Base-by-base conservation (phyloP, 164 flowering plant genomes). In the Berberis vulgaris region DNA sequence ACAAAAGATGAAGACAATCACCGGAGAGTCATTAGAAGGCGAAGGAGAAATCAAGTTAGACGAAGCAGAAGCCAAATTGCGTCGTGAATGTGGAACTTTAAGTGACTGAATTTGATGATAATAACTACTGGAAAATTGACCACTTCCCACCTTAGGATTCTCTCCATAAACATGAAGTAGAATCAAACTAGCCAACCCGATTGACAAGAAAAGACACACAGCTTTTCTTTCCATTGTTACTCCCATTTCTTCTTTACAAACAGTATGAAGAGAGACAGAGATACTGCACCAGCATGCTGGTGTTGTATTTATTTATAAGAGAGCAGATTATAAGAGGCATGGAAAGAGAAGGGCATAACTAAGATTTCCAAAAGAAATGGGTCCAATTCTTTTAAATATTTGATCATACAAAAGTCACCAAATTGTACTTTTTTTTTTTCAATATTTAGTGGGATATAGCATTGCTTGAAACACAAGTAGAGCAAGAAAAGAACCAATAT, bases 11-110 rank as follows among this genome's bases (percentile, higher is more conserved):
- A 70, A 1, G 13, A 41, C 0, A 59, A 7, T 57, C 62, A 76
- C 80, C 73, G 66, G 47, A 4, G 74, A 69, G 6, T 45, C 26
- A 43, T 45, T 12, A 5, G 44, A 26, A 2, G 59, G 72, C 2
- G 69, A 66, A 57, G 67, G 65, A 41, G 74, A 59, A 8, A 62
- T 62, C 57, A 62, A 71, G 12, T 59, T 69, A 9, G 77, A 5
- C 70, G 67, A 5, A 61, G 55, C 1, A 76, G 45, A 0, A 80
- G 72, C 4, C 73, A 65, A 69, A 70, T 81, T 10, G 78, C 38
- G 2, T 57, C 62, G 39, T 73, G 74, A 68, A 82, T 67, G 62
- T 57, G 69, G 40, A 67, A 44, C 26, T 26, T 26, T 26, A 26
- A 26, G 26, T 26, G 26, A 26, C 26, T 26, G 26, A 41, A 83